Percentiles rank a stretch among this genome's conserved stretches.
phyloP scores from a whole-genome alignment of 2,329 filamentous ascomycete species.

The Thielaviopsis euricoi region DNA sequence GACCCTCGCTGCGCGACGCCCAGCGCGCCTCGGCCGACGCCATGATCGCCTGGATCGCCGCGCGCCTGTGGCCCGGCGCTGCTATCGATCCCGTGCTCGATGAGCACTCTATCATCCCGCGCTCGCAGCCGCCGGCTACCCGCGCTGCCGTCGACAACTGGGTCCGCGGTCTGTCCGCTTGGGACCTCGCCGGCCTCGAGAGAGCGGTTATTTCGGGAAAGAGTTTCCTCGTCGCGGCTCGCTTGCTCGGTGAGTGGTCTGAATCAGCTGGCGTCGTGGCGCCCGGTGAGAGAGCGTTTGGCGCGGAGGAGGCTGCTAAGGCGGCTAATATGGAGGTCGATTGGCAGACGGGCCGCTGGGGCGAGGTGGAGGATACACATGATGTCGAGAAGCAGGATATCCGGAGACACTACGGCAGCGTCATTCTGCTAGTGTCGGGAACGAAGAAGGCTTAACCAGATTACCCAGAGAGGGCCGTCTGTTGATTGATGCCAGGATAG shows the following conservation, averaged over 20 bases:
- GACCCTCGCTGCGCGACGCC: constrained; percentile 45
- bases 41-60: constrained; percentile 55
- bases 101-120: constrained; percentile 57
- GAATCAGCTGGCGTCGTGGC: constrained; percentile 36
- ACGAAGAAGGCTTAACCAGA: constrained; percentile 14
- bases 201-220: constrained; percentile 72
- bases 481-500: too few species aligned
- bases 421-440: constrained; percentile 63
- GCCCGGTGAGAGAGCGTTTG: constrained; percentile 35
- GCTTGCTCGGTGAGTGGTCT: constrained; percentile 78
- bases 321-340: constrained; percentile 69
- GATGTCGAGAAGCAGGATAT: constrained; percentile 90
- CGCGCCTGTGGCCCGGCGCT: constrained; percentile 68
- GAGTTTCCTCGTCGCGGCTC: constrained; percentile 60
- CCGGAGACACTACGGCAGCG: constrained; percentile 72
- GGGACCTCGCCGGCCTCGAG: constrained; percentile 78
- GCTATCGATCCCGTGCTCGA: constrained; percentile 69
- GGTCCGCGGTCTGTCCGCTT: constrained; percentile 54
- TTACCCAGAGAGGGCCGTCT: too few species aligned
- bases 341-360: constrained; percentile 86
- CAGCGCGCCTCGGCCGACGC: constrained; percentile 55
- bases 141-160: constrained; percentile 62
- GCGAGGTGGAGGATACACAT: constrained; percentile 94
- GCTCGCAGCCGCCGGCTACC: constrained; percentile 57
- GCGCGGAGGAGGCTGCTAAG: constrained; percentile 65